Evolutionary conservation across 139 green algal species (phyloP).

Genomic region (Raphidocelis subcapitata): DNA sequence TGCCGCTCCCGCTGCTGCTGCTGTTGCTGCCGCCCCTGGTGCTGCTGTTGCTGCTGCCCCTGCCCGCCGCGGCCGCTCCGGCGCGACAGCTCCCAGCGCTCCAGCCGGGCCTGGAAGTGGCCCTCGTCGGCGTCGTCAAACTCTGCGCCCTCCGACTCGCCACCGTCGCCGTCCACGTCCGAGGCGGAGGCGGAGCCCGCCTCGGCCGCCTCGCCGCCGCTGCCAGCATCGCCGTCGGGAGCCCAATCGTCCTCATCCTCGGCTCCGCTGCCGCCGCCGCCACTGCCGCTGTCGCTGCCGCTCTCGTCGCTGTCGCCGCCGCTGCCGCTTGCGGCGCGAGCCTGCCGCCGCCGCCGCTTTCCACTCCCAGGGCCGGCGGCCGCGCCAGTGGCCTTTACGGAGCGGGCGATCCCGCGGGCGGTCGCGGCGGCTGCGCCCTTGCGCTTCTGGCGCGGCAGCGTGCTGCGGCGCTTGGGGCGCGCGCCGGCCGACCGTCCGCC

Average conservation of each 20-base stretch:
- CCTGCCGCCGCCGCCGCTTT: neutral
- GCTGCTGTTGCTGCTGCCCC: too few relatives aligned
- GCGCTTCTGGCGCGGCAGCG: conserved; percentile 18
- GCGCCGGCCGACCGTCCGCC: neutral
- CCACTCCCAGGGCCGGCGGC: neutral
- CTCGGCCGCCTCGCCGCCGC: neutral
- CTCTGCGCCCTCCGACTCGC: conserved; percentile 42
- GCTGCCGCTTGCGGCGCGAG: neutral
- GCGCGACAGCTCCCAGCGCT: neutral
- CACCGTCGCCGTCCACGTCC: neutral
- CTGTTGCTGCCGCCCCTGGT: conserved; percentile 9
- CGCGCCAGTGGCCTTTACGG: neutral
- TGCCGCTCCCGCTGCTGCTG: conserved; percentile 14
- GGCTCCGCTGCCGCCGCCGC: neutral
- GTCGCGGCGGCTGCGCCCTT: neutral
- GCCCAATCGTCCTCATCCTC: neutral
- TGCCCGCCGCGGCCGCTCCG: too few relatives aligned
- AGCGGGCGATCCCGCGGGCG: neutral
- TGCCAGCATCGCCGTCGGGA: neutral
- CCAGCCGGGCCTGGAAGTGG: conserved; percentile 37
- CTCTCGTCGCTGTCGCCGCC: neutral
- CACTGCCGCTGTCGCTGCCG: neutral
- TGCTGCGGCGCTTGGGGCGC: conserved; percentile 16
- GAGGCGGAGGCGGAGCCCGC: neutral
- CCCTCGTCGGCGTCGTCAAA: conserved; percentile 61